These are phyloP conservation scores for Phytophthora tentaculata DNA, from an alignment of 352 stramenopile species.

Conservation along the genomic window DNA sequence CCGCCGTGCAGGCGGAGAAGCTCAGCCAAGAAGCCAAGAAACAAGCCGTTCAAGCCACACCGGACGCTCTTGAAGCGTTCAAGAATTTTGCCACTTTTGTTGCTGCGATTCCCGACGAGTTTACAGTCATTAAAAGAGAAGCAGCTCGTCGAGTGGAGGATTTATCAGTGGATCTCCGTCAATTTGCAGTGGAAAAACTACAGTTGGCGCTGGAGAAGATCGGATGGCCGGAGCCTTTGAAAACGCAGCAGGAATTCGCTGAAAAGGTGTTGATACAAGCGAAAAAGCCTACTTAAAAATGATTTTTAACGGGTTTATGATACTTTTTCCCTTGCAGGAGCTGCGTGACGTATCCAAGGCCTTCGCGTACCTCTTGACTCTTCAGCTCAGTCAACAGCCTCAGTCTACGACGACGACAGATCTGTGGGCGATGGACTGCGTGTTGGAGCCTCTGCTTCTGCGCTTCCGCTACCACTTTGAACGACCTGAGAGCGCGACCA, in stretches of 20 bases:
- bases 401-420: slow-evolving; percentile 25
- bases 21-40: slow-evolving; percentile 50
- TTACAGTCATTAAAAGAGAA: slow-evolving; percentile 56
- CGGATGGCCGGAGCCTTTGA: slow-evolving; percentile 53
- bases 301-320: not conserved
- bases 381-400: slow-evolving; percentile 60
- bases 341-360: slow-evolving; percentile 39
- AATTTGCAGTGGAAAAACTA: slow-evolving; percentile 62
- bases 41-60: slow-evolving; percentile 48
- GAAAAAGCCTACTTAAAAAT: no score
- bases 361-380: slow-evolving; percentile 61
- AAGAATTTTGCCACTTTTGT: slow-evolving; percentile 44
- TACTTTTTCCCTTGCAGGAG: slow-evolving; percentile 30
- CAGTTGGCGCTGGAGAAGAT: slow-evolving; percentile 48
- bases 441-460: slow-evolving; percentile 60
- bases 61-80: slow-evolving; percentile 54
- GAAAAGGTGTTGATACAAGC: slow-evolving; percentile 29
- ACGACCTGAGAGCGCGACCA: slow-evolving; percentile 66
- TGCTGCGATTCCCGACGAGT: slow-evolving; percentile 48
- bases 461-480: slow-evolving; percentile 84
- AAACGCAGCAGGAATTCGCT: slow-evolving; percentile 37
- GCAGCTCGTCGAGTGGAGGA: slow-evolving; percentile 48
- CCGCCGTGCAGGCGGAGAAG: slow-evolving; percentile 60
- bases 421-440: slow-evolving; percentile 71
- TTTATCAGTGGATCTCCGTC: slow-evolving; percentile 56